phyloP scores from a whole-genome alignment of 768 basidiomycete species.

The Sarcodon sp. region DNA sequence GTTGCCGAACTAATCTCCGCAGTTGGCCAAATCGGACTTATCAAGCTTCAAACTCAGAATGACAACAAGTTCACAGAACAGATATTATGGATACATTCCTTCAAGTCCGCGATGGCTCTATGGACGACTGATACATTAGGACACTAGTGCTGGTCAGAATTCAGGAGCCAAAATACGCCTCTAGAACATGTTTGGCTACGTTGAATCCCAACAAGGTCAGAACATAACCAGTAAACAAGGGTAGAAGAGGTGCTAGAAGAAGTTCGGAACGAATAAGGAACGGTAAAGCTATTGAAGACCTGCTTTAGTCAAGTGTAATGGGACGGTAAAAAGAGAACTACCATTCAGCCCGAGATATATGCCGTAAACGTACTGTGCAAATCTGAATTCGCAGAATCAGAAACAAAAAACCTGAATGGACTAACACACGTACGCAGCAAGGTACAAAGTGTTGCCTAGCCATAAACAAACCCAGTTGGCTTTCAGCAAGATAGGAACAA shows the following conservation, averaged over 20 bases:
- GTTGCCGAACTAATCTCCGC: neutral
- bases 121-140: too few relatives aligned
- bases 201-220: conserved; percentile 86
- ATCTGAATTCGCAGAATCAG: conserved; percentile 26
- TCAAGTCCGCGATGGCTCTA: too few relatives aligned
- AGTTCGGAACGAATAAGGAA: conserved; percentile 87
- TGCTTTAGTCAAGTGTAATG: conserved; percentile 9
- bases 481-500: conserved; percentile 71
- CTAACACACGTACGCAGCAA: conserved; percentile 53
- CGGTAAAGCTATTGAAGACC: conserved; percentile 54
- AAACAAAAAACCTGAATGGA: too few relatives aligned
- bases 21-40: neutral
- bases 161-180: conserved; percentile 59
- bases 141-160: neutral
- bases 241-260: conserved; percentile 81
- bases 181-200: conserved; percentile 70
- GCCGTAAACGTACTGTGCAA: conserved; percentile 86
- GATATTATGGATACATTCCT: neutral
- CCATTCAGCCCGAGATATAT: conserved; percentile 80
- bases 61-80: neutral
- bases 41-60: neutral
- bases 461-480: conserved; percentile 92
- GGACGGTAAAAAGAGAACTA: conserved; percentile 13
- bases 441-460: conserved; percentile 85
- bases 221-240: conserved; percentile 77